These are phyloP conservation scores for Suhomyces choctaworum DNA, from an alignment of 1,139 yeast species.

Conservation along the genomic window DNA sequence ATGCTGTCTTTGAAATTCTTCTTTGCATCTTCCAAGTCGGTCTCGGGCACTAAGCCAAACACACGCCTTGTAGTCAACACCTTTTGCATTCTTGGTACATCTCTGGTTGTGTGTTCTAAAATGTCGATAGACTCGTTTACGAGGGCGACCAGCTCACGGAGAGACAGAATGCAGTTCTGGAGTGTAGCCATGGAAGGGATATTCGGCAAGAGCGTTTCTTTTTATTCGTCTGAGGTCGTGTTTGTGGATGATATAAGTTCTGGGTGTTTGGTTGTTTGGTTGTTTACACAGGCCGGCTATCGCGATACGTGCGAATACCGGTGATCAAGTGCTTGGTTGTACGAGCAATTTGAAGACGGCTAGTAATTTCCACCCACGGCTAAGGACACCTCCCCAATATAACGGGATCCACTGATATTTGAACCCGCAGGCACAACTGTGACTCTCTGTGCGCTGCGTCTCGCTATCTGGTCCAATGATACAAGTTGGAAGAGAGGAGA, in stretches of 20 bases:
- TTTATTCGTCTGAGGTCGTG: no score
- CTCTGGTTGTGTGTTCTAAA: constrained; percentile 35
- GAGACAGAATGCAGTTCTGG: constrained; percentile 31
- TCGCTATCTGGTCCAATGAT: constrained; percentile 3
- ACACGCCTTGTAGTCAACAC: constrained; percentile 39
- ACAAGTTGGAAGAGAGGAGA: constrained; percentile 8
- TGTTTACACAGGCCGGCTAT: constrained; percentile 2
- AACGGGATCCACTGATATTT: no score
- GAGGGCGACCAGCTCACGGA: constrained; percentile 33
- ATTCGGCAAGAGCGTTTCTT: no score
- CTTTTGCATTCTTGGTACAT: constrained; percentile 34
- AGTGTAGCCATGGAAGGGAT: constrained; percentile 17
- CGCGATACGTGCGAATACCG: not conserved
- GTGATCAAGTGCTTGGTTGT: constrained; percentile 3
- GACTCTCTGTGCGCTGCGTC: no score
- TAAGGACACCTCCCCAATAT: no score
- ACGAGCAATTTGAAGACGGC: constrained; percentile 4
- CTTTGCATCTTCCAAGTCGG: constrained; percentile 42
- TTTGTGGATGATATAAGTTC: no score
- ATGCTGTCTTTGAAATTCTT: constrained; percentile 30
- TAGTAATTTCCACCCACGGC: no score
- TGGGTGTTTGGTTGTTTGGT: no score
- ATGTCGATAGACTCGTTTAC: constrained; percentile 31
- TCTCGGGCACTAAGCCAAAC: constrained; percentile 45
- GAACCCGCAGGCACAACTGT: no score